Conservation (phyloP, 2,329 filamentous ascomycete genomes). For the Hypocreales sp. region DNA sequence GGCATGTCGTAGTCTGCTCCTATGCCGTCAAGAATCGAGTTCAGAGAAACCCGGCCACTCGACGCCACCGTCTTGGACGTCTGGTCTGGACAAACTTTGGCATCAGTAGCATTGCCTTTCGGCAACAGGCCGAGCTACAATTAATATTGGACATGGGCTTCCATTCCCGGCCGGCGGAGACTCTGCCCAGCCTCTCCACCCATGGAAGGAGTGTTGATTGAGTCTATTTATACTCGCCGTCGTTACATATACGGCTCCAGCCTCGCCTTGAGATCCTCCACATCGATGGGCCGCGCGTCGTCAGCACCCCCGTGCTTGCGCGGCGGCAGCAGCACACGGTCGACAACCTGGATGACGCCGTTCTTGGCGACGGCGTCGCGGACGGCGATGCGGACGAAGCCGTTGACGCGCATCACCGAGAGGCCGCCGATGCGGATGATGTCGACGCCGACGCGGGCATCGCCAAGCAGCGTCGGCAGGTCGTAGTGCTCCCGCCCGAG, state of each 20-base stretch:
- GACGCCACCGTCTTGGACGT: too few relatives aligned
- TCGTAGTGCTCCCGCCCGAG: constrained; percentile 40
- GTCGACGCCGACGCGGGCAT: constrained; percentile 54
- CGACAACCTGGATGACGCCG: constrained; percentile 69
- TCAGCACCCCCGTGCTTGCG: constrained; percentile 22
- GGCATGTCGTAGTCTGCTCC: too few relatives aligned
- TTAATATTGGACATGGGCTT: too few relatives aligned
- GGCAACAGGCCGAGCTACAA: too few relatives aligned
- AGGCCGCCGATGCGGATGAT: constrained; percentile 53
- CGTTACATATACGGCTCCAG: constrained; percentile 11
- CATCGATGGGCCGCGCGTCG: constrained; percentile 7
- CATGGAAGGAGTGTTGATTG: too few relatives aligned
- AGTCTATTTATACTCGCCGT: too few relatives aligned
- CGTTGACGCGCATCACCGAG: constrained; percentile 62
- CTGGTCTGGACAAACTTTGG: too few relatives aligned
- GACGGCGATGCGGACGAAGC: constrained; percentile 46
- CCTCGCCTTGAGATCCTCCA: constrained; percentile 14
- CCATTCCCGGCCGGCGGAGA: too few relatives aligned
- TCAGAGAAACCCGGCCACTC: too few relatives aligned
- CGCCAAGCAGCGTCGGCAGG: constrained; percentile 55
- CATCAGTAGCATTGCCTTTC: too few relatives aligned
- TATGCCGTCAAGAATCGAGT: too few relatives aligned
- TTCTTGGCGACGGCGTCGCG: constrained; percentile 61
- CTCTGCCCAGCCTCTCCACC: too few relatives aligned
- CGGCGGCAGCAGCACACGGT: constrained; percentile 62